Percentiles rank a stretch among this genome's conserved stretches.
phyloP scores from a whole-genome alignment of 495 filamentous ascomycete species.

The Trichocladium antarcticum region DNA sequence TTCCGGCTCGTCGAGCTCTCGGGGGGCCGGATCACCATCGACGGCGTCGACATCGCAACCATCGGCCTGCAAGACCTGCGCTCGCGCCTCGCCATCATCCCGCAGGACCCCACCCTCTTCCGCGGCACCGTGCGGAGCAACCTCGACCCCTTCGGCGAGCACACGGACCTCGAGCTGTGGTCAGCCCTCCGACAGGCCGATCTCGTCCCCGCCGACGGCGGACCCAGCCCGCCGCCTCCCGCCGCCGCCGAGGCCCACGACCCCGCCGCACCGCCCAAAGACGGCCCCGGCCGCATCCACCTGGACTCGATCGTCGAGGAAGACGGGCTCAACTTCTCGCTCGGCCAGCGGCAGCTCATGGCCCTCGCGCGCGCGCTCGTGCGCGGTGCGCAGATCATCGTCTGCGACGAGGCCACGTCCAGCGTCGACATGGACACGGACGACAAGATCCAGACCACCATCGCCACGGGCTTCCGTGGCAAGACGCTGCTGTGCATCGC shows the following conservation, averaged over 20 bases:
- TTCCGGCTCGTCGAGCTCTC: constrained; percentile 85
- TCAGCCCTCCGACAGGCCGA: constrained; percentile 71
- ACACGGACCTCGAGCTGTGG: constrained; percentile 82
- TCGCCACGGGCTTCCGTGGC: constrained; percentile 74
- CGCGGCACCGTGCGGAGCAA: constrained; percentile 82
- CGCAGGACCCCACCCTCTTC: constrained; percentile 93
- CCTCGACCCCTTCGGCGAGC: constrained; percentile 83
- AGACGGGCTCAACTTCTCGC: constrained; percentile 88
- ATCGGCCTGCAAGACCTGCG: constrained; percentile 80
- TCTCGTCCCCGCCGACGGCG: constrained; percentile 48
- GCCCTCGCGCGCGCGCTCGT: constrained; percentile 85
- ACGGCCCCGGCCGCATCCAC: constrained; percentile 49
- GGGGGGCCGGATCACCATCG: constrained; percentile 75
- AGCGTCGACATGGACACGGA: constrained; percentile 95
- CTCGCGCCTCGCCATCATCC: constrained; percentile 85
- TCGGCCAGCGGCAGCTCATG: constrained; percentile 95
- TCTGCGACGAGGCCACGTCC: constrained; percentile 91
- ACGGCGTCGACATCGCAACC: constrained; percentile 77
- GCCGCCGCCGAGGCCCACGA: constrained; percentile 1
- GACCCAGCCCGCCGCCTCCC: constrained; percentile 16
- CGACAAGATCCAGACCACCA: constrained; percentile 85
- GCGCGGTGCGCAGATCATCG: constrained; percentile 75
- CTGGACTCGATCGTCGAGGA: constrained; percentile 83
- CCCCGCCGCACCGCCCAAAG: constrained; percentile 17
- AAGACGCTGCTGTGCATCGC: constrained; percentile 91